A percentile compares a stretch with the other conserved stretches of the same genome.
phyloP scores from a whole-genome alignment of 768 basidiomycete genomes.

The Lactarius hatsudake region DNA sequence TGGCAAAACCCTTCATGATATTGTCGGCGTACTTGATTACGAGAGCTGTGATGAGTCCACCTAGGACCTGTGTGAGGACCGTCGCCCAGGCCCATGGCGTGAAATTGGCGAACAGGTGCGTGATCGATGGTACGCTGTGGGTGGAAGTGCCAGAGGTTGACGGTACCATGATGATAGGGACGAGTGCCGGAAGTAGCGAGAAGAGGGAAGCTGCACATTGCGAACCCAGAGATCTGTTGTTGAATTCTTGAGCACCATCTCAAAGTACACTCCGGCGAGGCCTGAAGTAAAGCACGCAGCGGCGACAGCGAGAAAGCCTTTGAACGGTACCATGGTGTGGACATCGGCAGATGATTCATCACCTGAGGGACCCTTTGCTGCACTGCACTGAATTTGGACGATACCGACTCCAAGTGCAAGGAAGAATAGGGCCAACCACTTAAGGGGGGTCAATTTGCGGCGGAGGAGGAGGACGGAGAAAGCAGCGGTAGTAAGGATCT shows the following conservation, averaged over 20 bases:
- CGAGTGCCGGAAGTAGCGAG: constrained; percentile 83
- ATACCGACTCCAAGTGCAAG: constrained; percentile 87
- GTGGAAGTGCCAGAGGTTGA: constrained; percentile 33
- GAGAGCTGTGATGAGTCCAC: constrained; percentile 89
- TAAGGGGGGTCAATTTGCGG: constrained; percentile 64
- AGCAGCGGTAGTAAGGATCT: constrained; percentile 89
- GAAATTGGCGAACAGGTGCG: constrained; percentile 76
- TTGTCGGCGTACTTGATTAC: constrained; percentile 96
- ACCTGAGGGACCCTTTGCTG: constrained; percentile 25
- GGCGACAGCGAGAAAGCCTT: constrained; percentile 86
- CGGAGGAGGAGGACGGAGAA: constrained; percentile 83
- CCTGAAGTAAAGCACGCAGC: constrained; percentile 95
- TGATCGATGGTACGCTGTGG: constrained; percentile 39
- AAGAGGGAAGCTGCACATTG: constrained; percentile 96
- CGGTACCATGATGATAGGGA: constrained; percentile 62
- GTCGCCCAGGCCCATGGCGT: constrained; percentile 91
- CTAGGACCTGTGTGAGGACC: constrained; percentile 82
- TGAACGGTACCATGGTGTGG: constrained; percentile 73
- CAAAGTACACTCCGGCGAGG: constrained; percentile 96
- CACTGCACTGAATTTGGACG: constrained; percentile 50
- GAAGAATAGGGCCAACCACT: constrained; percentile 84
- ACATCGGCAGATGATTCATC: constrained; percentile 18
- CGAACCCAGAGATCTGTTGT: constrained; percentile 92
- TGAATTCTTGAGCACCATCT: constrained; percentile 93
- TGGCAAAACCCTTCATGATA: constrained; percentile 92